These are phyloP conservation scores for Xylariaceae sp. DNA, from an alignment of 2,329 filamentous ascomycete species.

Conservation along the genomic window DNA sequence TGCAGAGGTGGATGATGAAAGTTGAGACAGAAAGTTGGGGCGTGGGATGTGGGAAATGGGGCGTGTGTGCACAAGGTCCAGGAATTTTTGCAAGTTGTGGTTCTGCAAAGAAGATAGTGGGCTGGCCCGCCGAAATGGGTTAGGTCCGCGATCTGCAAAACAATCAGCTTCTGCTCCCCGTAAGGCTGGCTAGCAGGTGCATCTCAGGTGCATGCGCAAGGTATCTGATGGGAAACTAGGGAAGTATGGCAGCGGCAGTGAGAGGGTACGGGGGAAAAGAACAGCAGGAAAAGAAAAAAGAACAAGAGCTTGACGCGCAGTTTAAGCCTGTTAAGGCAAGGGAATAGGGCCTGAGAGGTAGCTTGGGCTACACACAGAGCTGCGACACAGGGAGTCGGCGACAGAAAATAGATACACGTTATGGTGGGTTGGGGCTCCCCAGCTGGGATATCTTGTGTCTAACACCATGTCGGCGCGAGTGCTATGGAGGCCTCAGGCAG, in stretches of 20 bases:
- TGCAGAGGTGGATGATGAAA: not conserved
- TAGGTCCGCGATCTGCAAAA: constrained; percentile 24
- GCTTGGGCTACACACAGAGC: constrained; percentile 8
- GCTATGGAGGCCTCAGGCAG: not conserved
- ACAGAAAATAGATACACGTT: constrained; percentile 7
- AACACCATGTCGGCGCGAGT: constrained; percentile 7
- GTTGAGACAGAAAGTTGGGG: not conserved
- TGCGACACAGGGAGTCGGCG: not conserved
- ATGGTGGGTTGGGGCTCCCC: constrained; percentile 1
- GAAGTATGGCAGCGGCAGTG: not conserved
- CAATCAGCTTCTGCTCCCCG: constrained; percentile 19
- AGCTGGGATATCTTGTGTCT: constrained; percentile 1
- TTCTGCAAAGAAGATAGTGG: constrained; percentile 3
- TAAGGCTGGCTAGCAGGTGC: constrained; percentile 5
- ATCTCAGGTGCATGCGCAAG: not conserved
- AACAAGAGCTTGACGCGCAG: not conserved
- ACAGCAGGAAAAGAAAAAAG: not conserved
- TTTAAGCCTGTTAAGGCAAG: not conserved
- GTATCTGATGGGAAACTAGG: not conserved
- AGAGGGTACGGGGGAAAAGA: not conserved
- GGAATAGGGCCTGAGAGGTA: not conserved
- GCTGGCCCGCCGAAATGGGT: constrained; percentile 23
- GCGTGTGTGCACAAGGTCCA: constrained; percentile 21
- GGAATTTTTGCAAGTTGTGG: not conserved
- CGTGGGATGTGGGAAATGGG: not conserved